Conservation (phyloP, 768 basidiomycete species). For the Brasilioporus rufonigricans region DNA sequence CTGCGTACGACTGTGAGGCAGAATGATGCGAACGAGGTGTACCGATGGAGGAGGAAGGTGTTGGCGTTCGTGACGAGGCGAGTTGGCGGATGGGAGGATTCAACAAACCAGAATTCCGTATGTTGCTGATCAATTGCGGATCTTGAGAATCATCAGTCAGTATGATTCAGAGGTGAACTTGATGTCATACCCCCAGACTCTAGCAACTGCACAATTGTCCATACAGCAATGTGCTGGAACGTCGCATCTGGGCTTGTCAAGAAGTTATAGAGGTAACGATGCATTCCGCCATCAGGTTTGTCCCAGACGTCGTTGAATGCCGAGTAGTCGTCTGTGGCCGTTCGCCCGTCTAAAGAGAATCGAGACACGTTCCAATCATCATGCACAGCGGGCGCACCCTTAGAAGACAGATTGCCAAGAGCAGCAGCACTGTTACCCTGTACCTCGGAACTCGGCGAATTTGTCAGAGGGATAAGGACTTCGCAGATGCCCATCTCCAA, state of each 20-base stretch:
- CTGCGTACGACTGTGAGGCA: constrained; percentile 69
- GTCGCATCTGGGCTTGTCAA: constrained; percentile 91
- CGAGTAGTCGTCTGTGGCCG: constrained; percentile 83
- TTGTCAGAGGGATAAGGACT: constrained; percentile 93
- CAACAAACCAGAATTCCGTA: constrained; percentile 78
- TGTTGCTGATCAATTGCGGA: constrained; percentile 85
- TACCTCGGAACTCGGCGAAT: constrained; percentile 94
- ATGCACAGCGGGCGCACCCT: constrained; percentile 50
- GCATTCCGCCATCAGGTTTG: constrained; percentile 96
- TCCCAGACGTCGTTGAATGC: constrained; percentile 99
- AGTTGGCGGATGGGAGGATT: constrained; percentile 86
- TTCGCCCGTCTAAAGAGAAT: constrained; percentile 60
- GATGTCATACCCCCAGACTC: constrained; percentile 79
- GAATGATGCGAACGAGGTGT: constrained; percentile 73
- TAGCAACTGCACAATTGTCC: constrained; percentile 97
- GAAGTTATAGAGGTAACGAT: constrained; percentile 92
- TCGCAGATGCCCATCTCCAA: constrained; percentile 99
- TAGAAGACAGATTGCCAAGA: constrained; percentile 95
- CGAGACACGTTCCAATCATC: not conserved
- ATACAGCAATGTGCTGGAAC: constrained; percentile 99
- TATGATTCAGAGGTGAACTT: not conserved
- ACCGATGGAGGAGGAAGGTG: constrained; percentile 70
- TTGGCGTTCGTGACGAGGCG: constrained; percentile 65
- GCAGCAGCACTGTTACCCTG: constrained; percentile 99
- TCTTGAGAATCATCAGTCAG: constrained; percentile 43